Evolutionary conservation across 1,139 yeast genomes (phyloP), one percentile per base, ranked within the genome.

Genomic region (Lodderomyces jiufengensis): DNA sequence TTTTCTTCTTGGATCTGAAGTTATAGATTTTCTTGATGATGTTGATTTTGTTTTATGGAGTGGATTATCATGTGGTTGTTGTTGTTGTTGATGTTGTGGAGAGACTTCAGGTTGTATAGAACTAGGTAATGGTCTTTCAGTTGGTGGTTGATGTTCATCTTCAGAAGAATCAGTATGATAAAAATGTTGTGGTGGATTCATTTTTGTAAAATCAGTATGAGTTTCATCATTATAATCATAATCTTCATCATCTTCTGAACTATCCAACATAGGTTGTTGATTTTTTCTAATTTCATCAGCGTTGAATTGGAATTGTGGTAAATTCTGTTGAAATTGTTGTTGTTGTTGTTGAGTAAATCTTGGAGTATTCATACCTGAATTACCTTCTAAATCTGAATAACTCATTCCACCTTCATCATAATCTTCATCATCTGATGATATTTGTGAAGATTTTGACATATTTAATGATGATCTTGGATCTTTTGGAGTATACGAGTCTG

Each of bases 401-500:
- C 29, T 34, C 38, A 22, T 21, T 22, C 10, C 21, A 16, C 24
- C 24, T 13, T 16, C 29, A n/a, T 23, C 37, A 9, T 29, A 28
- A 5, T 33, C 38, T 9, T 37, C 39, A 5, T 34, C 40, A 10
- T 29, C 34, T 20, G 28, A 22, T 2, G 40, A 37, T 11, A 32
- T 29, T 10, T 32, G 33, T 21, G 38, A 36, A 15, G 27, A n/a
- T 13, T 30, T 33, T 5, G 37, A 24, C 14, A 33, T 27, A 13
- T 16, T 29, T 10, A 31, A 26, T 42, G 41, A 33, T 12, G 37
- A 36, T 24, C 42, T 31, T 15, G 43, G 46, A 26, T 42, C 43
- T 12, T 33, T 34, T 3, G 44, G 43, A 5, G 9, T 29, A 15
- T 42, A 52, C 41, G 51, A 52, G 37, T 56, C 68, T 3, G 68